Evolutionary conservation across 768 basidiomycete species (phyloP), one percentile per base, ranked within the genome.

Genomic region (Auricularia heimuer): DNA sequence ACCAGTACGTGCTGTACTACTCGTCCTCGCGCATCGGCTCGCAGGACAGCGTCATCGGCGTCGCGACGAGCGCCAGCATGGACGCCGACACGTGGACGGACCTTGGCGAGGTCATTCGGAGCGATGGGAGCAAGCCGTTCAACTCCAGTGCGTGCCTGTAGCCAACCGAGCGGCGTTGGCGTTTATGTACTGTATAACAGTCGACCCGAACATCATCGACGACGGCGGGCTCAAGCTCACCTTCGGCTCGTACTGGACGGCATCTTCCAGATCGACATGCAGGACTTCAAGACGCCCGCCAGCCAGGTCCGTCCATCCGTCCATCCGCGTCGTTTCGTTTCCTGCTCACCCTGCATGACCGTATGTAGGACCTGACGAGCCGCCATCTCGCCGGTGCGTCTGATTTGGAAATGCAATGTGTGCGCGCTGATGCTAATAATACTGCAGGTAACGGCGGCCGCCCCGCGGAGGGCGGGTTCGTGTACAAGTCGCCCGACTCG

Each of bases 81-180:
- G 69, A 69, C 11, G 64, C 67, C 18, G 71, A 70, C 12, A 69
- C 68, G 0, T 73, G 70, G 70, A 70, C 69, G 0, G 69, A 70
- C 62, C 68, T 66, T 12, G 72, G 72, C 4, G 58, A 63, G 8
- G 72, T 73, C 37, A 65, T 73, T 54, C 36, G 61, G 2, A 67
- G 68, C 24, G 54, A 16, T 3, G 58, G 62, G 4, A 68, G 72
- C 24, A 64, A 63, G 62, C 24, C 29, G 2, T 69, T 65, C 66
- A 72, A 71, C 45, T 65, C 69, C 12, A 71, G 29, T 29, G 2
- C 29, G n/a, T n/a, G n/a, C n/a, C n/a, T n/a, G n/a, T n/a, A n/a
- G n/a, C n/a, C n/a, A n/a, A n/a, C n/a, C n/a, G n/a, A n/a, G n/a
- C n/a, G n/a, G n/a, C n/a, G n/a, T n/a, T n/a, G n/a, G n/a, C n/a